phyloP scores from a whole-genome alignment of 179 eudicot species.

The Amaranthus tricolor region DNA sequence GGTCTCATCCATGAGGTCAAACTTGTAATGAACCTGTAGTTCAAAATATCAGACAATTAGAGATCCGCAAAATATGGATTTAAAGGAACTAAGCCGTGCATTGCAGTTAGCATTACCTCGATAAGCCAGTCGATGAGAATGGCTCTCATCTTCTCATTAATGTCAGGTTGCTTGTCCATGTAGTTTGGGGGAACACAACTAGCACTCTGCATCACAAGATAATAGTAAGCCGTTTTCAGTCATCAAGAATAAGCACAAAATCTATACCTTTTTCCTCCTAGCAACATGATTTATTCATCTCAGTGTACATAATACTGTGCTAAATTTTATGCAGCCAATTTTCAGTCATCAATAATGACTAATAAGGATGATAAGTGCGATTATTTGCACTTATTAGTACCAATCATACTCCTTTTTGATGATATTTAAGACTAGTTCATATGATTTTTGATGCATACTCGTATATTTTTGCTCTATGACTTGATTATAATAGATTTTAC shows the following conservation, averaged over 20 bases:
- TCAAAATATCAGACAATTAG: neutral
- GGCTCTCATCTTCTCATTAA: conserved; percentile 77
- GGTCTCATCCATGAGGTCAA: conserved; percentile 79
- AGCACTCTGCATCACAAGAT: conserved; percentile 30
- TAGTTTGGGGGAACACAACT: conserved; percentile 52
- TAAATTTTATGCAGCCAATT: too few relatives aligned
- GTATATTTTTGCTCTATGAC: too few relatives aligned
- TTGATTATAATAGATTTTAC: too few relatives aligned
- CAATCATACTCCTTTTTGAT: too few relatives aligned
- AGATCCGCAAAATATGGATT: neutral
- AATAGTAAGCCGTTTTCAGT: neutral
- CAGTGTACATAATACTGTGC: too few relatives aligned
- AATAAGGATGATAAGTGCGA: too few relatives aligned
- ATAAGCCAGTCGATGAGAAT: conserved; percentile 82
- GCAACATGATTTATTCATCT: too few relatives aligned
- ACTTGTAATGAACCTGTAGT: conserved; percentile 69
- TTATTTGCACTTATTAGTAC: too few relatives aligned
- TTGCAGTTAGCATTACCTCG: conserved; percentile 46
- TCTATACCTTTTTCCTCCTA: neutral
- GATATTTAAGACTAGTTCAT: too few relatives aligned
- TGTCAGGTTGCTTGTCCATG: conserved; percentile 60
- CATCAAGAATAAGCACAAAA: conserved; percentile 5
- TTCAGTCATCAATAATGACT: too few relatives aligned
- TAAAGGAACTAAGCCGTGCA: neutral
- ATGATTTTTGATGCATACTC: too few relatives aligned